Conservation (phyloP, 768 basidiomycete species). For the Tricholomella constricta region DNA sequence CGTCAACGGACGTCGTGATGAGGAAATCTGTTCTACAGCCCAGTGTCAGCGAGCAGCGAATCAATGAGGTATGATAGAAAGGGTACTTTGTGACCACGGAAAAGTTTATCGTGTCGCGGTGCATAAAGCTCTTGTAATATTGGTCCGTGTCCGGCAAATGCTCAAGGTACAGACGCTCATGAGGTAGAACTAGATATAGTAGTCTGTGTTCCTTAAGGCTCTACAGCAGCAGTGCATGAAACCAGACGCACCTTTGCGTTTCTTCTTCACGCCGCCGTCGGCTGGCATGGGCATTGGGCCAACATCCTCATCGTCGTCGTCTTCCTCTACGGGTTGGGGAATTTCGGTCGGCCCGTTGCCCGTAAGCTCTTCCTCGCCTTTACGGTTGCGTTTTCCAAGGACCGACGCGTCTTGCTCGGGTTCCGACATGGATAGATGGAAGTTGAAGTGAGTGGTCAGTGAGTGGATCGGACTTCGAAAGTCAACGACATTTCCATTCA, state of each 20-base stretch:
- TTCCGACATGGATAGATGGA: constrained; percentile 38
- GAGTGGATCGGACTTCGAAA: constrained; percentile 19
- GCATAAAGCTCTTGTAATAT: constrained; percentile 99
- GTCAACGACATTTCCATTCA: not conserved
- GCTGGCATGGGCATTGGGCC: constrained; percentile 87
- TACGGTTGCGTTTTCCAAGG: constrained; percentile 65
- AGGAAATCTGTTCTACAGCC: constrained; percentile 83
- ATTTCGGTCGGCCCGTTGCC: constrained; percentile 1
- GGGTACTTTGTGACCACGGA: constrained; percentile 84
- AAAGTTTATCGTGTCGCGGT: constrained; percentile 89
- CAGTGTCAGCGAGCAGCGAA: not conserved
- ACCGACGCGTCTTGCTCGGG: constrained; percentile 52
- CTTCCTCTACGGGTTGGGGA: constrained; percentile 38
- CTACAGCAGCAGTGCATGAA: constrained; percentile 18
- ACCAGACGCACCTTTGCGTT: constrained; percentile 70
- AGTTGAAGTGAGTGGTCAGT: not conserved
- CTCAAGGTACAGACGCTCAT: constrained; percentile 90
- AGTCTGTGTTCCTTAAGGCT: constrained; percentile 37
- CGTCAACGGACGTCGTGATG: constrained; percentile 93
- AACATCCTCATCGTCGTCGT: constrained; percentile 75
- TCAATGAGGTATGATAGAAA: not conserved
- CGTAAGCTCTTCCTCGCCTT: constrained; percentile 29
- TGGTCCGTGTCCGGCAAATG: constrained; percentile 91
- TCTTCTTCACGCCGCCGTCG: constrained; percentile 61
- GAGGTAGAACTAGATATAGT: constrained; percentile 72